Base-by-base conservation (phyloP, 805 yeast species). In the Saccharomycopsis fermentans region DNA sequence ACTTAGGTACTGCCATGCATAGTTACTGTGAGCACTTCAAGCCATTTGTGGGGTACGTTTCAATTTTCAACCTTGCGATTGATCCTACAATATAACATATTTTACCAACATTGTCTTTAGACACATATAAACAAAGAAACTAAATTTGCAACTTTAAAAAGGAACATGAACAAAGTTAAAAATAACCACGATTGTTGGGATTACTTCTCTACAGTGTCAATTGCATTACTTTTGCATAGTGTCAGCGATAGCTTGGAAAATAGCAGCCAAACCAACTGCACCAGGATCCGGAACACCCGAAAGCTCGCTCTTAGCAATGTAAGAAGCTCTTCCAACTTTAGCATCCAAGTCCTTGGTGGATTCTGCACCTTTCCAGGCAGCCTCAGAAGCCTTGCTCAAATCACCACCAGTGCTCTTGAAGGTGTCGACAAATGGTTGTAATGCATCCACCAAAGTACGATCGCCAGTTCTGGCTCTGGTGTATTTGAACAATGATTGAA, bases 301-400 rank as follows among this genome's bases (percentile, higher is more conserved):
- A 47, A 58, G 35, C 32, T 81, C 81, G 62, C 77, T 77, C 27
- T 61, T 61, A 1, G 62, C 57, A 29, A 91, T 97, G 68, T 91
- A 92, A 4, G 96, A 86, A 17, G 98, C 96, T 67, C 98, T 81
- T 34, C 98, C 98, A 65, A 92, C 90, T 65, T 85, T 85, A 51
- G 97, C 97, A 63, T 81, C 84, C 63, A 87, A 73, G 39, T 81
- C 74, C 55, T 83, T 82, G 0, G 98, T 92, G 3, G 79, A 72
- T 52, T 87, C 83, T 27, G 96, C 92, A 54, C 96, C 96, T 43
- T 79, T 73, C 47, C 74, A 74, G 6, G 95, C 96, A 11, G 89
- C 90, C 36, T 73, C 66, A 16, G 82, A 80, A 4, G 97, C 96
- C 52, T 74, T 73, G 8, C 66, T 62, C 37, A 89, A 70, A 65